Percentiles rank a stretch among this genome's conserved stretches.
These are phyloP conservation scores for Musa beccarii DNA, from an alignment of 176 grass and related monocot genomes.

Conservation along the genomic window DNA sequence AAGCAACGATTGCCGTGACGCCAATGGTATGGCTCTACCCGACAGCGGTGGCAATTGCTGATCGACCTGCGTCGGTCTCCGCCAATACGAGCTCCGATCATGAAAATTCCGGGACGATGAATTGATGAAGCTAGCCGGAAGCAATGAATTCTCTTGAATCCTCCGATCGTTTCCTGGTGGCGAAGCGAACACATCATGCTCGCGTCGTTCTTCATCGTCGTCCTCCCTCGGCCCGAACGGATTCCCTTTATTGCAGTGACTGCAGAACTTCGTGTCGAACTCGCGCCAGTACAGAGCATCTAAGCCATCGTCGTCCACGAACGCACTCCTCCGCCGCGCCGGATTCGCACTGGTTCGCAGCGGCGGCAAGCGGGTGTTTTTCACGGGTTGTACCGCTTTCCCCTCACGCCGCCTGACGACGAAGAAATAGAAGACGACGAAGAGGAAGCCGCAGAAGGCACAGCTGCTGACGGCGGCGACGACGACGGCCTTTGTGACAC, in stretches of 20 bases:
- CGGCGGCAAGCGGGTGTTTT: slow-evolving; percentile 12
- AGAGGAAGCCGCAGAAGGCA: slow-evolving; percentile 55
- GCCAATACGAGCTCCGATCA: background rate
- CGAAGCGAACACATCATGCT: no score
- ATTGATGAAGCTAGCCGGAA: background rate
- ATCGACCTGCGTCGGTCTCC: slow-evolving; percentile 5
- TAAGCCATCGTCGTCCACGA: slow-evolving; percentile 79
- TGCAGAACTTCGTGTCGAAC: slow-evolving; percentile 22
- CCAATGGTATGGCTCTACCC: background rate
- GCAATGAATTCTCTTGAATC: background rate
- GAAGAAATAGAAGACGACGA: slow-evolving; percentile 56
- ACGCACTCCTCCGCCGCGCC: background rate
- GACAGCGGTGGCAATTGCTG: background rate
- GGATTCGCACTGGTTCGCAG: background rate
- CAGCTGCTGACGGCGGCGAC: slow-evolving; percentile 78
- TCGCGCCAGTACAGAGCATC: slow-evolving; percentile 79
- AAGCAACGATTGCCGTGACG: background rate
- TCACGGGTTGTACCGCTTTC: slow-evolving; percentile 4
- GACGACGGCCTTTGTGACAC: slow-evolving; percentile 40
- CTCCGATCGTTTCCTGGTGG: background rate
- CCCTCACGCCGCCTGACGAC: slow-evolving; percentile 26
- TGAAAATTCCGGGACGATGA: background rate
- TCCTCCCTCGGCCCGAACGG: background rate
- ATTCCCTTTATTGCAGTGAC: background rate
- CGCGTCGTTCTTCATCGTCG: background rate